phyloP scores from a whole-genome alignment of 257 asterid genomes.

The Solanum stenotomum region DNA sequence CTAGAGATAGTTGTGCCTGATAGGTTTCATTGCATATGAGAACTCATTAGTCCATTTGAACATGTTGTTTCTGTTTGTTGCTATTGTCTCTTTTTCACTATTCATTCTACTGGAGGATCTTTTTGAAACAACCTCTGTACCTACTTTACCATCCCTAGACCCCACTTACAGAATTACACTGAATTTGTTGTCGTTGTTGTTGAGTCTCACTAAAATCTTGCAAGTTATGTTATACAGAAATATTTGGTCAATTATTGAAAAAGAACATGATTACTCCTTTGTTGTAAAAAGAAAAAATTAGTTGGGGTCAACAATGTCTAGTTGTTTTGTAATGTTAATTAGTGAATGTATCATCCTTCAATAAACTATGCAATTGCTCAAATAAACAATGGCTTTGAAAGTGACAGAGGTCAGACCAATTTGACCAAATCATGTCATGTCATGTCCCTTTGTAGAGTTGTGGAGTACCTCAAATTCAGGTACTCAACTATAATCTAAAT shows the following conservation, averaged over 20 bases:
- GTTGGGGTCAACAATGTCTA: background rate
- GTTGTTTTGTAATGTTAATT: background rate
- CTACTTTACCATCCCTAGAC: background rate
- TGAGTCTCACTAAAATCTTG: background rate
- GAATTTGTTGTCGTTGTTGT: background rate
- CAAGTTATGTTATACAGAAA: background rate
- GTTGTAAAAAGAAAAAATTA: background rate
- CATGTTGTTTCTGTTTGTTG: background rate
- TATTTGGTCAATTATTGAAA: background rate
- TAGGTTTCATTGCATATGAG: constrained; percentile 25
- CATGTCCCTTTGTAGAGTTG: background rate
- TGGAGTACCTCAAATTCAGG: constrained; percentile 1
- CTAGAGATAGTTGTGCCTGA: constrained; percentile 45
- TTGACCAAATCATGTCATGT: background rate
- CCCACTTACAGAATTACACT: background rate
- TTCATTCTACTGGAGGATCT: background rate
- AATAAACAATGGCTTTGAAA: background rate
- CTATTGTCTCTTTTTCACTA: background rate
- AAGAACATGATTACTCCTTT: background rate
- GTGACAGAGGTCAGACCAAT: background rate
- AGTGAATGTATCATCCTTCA: background rate
- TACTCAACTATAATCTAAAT: background rate
- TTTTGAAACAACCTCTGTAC: rapidly evolving
- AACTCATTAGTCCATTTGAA: background rate
- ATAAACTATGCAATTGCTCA: background rate